phyloP scores from a whole-genome alignment of 169 alveolate genomes.

The Plasmodium blacklocki region DNA sequence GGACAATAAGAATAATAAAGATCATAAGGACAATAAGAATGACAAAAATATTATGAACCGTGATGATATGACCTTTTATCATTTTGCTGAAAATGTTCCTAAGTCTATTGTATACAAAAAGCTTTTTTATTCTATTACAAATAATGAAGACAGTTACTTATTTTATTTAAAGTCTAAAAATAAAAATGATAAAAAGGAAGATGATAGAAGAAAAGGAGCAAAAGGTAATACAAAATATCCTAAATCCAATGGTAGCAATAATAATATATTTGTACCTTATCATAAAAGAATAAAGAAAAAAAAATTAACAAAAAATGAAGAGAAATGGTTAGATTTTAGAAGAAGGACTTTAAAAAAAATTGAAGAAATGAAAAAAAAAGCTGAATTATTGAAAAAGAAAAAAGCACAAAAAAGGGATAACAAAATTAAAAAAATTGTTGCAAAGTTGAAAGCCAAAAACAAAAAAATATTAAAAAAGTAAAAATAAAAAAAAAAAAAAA shows the following conservation, averaged over 20 bases:
- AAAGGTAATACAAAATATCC: background rate
- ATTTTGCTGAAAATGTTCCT: slow-evolving; percentile 15
- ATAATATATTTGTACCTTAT: slow-evolving; percentile 12
- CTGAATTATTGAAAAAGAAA: slow-evolving; percentile 52
- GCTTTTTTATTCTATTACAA: slow-evolving; percentile 37
- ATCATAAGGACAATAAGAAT: too few species aligned
- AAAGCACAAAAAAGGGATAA: slow-evolving; percentile 59
- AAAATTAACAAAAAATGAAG: slow-evolving; percentile 40
- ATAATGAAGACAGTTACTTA: slow-evolving; percentile 34
- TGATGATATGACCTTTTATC: slow-evolving; percentile 9
- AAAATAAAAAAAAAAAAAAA: background rate
- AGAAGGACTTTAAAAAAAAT: slow-evolving; percentile 71
- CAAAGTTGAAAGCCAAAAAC: slow-evolving; percentile 34
- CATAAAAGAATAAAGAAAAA: slow-evolving; percentile 23
- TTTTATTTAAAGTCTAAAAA: slow-evolving; percentile 1
- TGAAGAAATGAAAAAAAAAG: slow-evolving; percentile 74
- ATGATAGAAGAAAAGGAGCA: background rate
- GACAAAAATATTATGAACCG: too few species aligned
- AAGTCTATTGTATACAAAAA: slow-evolving; percentile 31
- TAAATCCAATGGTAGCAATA: background rate
- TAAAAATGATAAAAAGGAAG: background rate
- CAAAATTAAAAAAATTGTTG: slow-evolving; percentile 41
- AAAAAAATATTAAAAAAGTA: background rate
- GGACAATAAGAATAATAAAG: too few species aligned
- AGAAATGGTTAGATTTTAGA: slow-evolving; percentile 68